Evolutionary conservation across 257 asterid species (phyloP).

Genomic region (Penstemon davidsonii): DNA sequence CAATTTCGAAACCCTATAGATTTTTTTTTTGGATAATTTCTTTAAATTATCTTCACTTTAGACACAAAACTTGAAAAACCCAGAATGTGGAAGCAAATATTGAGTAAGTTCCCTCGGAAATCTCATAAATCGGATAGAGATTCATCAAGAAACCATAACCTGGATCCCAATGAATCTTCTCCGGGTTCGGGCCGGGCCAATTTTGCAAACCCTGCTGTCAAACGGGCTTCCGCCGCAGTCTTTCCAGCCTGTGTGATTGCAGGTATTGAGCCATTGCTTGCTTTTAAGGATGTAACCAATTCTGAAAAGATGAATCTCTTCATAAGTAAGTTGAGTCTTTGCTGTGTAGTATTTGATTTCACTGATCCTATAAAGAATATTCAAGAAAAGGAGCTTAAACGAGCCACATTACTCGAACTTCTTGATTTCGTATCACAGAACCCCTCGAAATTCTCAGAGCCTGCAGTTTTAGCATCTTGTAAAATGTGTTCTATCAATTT

Average conservation of each 20-base stretch:
- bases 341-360: conserved; percentile 83
- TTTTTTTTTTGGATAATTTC: neutral
- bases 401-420: conserved; percentile 74
- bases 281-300: conserved; percentile 72
- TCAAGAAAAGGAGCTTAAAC: conserved; percentile 70
- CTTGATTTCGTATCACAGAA: conserved; percentile 63
- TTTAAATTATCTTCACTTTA: conserved; percentile 5
- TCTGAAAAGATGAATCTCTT: conserved; percentile 75
- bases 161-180: conserved; percentile 19
- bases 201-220: conserved; percentile 32
- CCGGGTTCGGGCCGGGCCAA: conserved; percentile 35
- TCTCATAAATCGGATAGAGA: conserved; percentile 51
- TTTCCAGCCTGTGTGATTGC: conserved; percentile 66
- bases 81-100: conserved; percentile 66
- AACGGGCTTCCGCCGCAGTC: conserved; percentile 59
- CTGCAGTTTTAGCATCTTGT: conserved; percentile 70
- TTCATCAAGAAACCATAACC: conserved; percentile 40
- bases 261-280: conserved; percentile 78
- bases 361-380: conserved; percentile 51
- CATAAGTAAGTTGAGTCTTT: conserved; percentile 84
- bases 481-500: conserved; percentile 76
- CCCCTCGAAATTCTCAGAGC: conserved; percentile 65
- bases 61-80: conserved; percentile 10
- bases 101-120: conserved; percentile 60
- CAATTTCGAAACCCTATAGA: conserved; percentile 23